Conservation (phyloP, 2,329 filamentous ascomycete species). For the Colletotrichum graminicola region DNA sequence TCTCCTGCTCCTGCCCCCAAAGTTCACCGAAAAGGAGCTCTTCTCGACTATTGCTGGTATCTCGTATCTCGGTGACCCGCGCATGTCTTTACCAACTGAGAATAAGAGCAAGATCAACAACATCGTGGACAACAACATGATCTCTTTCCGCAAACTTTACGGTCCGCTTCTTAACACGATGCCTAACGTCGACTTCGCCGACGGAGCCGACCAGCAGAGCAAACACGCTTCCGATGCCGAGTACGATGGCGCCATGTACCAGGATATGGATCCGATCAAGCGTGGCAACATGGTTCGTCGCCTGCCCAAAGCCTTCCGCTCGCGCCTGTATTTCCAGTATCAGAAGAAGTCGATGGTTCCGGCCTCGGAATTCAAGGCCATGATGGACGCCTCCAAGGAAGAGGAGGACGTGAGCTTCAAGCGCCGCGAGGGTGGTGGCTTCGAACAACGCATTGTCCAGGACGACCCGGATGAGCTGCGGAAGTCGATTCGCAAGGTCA, state of each 20-base stretch:
- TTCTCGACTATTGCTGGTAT: constrained; percentile 93
- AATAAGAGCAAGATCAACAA: constrained; percentile 93
- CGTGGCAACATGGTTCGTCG: constrained; percentile 97
- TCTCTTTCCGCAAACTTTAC: constrained; percentile 93
- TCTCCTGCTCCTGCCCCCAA: constrained; percentile 83
- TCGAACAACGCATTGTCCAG: constrained; percentile 85
- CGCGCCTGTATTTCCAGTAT: constrained; percentile 94
- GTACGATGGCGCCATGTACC: constrained; percentile 76
- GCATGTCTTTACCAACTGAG: constrained; percentile 91
- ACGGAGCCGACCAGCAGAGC: constrained; percentile 64
- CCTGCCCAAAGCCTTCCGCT: constrained; percentile 86
- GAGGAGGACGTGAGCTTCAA: constrained; percentile 76
- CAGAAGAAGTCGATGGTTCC: constrained; percentile 92
- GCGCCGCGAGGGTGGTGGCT: constrained; percentile 82
- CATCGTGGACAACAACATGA: constrained; percentile 91
- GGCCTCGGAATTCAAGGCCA: constrained; percentile 82
- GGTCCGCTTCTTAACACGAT: constrained; percentile 89
- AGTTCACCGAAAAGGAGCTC: constrained; percentile 88
- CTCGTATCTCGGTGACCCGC: constrained; percentile 95
- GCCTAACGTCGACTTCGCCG: constrained; percentile 86
- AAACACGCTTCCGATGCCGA: constrained; percentile 63
- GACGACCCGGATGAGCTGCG: constrained; percentile 76
- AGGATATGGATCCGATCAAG: constrained; percentile 93
- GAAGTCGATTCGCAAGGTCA: constrained; percentile 78
- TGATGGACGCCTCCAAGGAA: constrained; percentile 83